Evolutionary conservation across 345 rosid genomes (phyloP), one percentile per base, ranked within the genome.

Genomic region (Syzygium jambos): DNA sequence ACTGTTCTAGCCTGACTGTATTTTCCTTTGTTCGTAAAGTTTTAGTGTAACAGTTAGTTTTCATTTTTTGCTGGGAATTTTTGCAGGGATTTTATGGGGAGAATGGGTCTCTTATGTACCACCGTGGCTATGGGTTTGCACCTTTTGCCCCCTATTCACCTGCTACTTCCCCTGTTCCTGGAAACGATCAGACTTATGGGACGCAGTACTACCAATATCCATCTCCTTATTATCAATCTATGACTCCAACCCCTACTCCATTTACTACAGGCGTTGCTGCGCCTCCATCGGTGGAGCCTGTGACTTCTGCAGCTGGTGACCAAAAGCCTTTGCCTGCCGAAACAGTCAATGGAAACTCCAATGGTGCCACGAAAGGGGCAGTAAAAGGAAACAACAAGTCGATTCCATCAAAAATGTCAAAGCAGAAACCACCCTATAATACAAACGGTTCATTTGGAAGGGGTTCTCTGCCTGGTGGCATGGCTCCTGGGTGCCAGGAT

Each of bases 131-230:
- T 89, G 95, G 95, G 29, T 97, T 93, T 92, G 91, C 96, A 52
- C 84, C 96, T 0, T 97, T 91, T 90, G 94, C 88, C 6, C 98
- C 99, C 54, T 97, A 97, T 89, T 96, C 99, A n/a, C 98, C 97
- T 1, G 96, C 98, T 54, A 89, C 91, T 86, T 93, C 97, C 63
- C 99, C 97, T 15, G 98, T 92, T 87, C 99, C 99, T 41, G 97
- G 96, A 41, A 95, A 93, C 78, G 99, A 96, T 85, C 99, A 93
- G 89, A 83, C 95, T 22, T 96, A 95, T 86, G 99, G 94, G 55
- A 94, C 94, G 78, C 99, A 96, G 89, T 97, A 97, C 80, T 97
- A 97, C 86, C 98, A 97, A 91, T 97, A 97, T 90, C 98, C 99
- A 22, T 84, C 91, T 82, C 89, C 90, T 84, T 96, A 89, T 87